These are phyloP conservation scores for Euryodendron excelsum DNA, from an alignment of 148 eudicot species.

Conservation along the genomic window DNA sequence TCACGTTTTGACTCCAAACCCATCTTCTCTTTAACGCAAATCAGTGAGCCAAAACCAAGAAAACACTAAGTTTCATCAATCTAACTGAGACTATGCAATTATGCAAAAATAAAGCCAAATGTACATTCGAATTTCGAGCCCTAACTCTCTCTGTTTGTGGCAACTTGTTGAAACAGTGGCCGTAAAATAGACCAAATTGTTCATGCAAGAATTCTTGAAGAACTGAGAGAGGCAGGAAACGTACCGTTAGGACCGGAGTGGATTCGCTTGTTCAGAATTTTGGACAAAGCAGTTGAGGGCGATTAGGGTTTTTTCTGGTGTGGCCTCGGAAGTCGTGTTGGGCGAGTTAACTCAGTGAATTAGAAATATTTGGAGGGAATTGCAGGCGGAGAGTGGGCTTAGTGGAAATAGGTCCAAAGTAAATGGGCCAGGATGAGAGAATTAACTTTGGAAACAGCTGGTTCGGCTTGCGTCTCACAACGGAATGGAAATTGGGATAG, in stretches of 20 bases:
- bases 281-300: background rate
- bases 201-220: background rate
- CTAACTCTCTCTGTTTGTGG: background rate
- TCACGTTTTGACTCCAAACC: background rate
- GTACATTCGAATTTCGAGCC: background rate
- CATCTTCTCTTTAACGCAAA: background rate
- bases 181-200: background rate
- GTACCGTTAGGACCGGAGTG: constrained; percentile 3
- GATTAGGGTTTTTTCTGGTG: constrained; percentile 8
- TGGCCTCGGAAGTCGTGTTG: background rate
- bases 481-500: too few species aligned
- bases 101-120: background rate
- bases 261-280: background rate
- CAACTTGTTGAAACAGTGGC: background rate
- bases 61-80: background rate
- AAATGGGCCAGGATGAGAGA: too few species aligned
- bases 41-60: background rate
- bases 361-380: background rate
- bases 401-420: background rate
- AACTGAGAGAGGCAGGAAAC: constrained; percentile 1
- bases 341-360: constrained; percentile 11
- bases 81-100: background rate
- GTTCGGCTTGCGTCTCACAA: too few species aligned
- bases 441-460: too few species aligned
- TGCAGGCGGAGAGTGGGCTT: background rate